These are phyloP conservation scores for Lipomyces sp. DNA, from an alignment of 805 yeast species.

Conservation along the genomic window DNA sequence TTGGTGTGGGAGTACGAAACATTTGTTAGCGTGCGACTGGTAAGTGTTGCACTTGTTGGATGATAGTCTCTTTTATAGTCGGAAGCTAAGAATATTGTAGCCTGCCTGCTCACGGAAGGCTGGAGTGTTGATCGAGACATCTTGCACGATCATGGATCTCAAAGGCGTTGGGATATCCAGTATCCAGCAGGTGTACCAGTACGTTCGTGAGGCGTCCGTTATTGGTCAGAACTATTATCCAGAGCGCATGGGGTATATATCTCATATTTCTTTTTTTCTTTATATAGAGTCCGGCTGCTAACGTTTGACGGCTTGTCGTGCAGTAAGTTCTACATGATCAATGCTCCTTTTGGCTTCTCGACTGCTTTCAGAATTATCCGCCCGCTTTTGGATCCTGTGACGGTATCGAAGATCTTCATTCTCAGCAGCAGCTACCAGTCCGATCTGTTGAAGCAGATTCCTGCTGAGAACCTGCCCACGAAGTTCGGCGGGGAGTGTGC, in stretches of 20 bases:
- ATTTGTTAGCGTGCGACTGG: conserved; percentile 70
- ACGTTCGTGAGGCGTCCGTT: conserved; percentile 87
- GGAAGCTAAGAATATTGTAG: not conserved
- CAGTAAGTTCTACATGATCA: conserved; percentile 70
- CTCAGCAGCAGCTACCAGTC: conserved; percentile 73
- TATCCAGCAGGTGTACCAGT: conserved; percentile 79
- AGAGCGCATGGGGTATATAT: conserved; percentile 89
- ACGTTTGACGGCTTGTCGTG: not conserved
- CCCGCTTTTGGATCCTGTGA: conserved; percentile 95
- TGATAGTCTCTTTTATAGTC: not conserved
- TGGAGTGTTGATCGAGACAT: conserved; percentile 81
- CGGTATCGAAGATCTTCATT: conserved; percentile 90
- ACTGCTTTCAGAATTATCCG: conserved; percentile 89
- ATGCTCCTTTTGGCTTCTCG: conserved; percentile 96
- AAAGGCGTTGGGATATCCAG: conserved; percentile 87
- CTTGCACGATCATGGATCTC: conserved; percentile 92
- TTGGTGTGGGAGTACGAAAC: conserved; percentile 97
- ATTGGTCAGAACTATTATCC: conserved; percentile 98
- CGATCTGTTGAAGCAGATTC: conserved; percentile 87
- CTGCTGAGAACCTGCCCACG: conserved; percentile 84
- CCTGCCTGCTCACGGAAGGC: conserved; percentile 90
- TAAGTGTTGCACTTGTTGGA: too few relatives aligned
- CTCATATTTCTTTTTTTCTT: not conserved
- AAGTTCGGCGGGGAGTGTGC: conserved; percentile 85
- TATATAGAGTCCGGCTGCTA: not conserved